phyloP scores from a whole-genome alignment of 441 rosid genomes.

The Brassica hybrid region DNA sequence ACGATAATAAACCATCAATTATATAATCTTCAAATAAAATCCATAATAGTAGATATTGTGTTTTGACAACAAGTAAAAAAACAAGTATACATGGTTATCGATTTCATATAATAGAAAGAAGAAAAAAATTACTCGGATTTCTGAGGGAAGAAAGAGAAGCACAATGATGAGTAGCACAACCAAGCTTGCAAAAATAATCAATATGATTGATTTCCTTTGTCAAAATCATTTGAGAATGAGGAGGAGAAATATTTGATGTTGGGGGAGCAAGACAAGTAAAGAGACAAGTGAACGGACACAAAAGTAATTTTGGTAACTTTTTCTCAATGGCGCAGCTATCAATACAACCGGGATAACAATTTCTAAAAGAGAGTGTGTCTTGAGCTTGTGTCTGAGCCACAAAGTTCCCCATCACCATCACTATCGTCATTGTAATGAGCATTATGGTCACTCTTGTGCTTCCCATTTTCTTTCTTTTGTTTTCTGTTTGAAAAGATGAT shows the following conservation, averaged over 20 bases:
- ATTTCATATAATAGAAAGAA: not conserved
- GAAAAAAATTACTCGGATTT: constrained; percentile 30
- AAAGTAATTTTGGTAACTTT: not conserved
- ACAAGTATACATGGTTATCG: not conserved
- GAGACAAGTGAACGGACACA: constrained; percentile 34
- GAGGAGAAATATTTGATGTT: not conserved
- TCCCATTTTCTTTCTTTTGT: constrained; percentile 18
- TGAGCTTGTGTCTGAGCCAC: constrained; percentile 31
- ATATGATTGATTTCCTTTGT: not conserved
- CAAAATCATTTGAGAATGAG: constrained; percentile 20
- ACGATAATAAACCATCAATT: not conserved
- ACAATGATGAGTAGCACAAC: constrained; percentile 37
- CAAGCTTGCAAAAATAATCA: constrained; percentile 37
- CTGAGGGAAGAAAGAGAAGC: constrained; percentile 15
- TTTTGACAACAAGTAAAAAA: not conserved
- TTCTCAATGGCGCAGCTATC: constrained; percentile 2
- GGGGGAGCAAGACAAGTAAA: not conserved
- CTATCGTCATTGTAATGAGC: constrained; percentile 27
- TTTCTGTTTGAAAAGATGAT: not conserved
- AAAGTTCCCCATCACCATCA: constrained; percentile 19
- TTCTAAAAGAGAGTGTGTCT: constrained; percentile 15
- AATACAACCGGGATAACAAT: not conserved
- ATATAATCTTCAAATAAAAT: not conserved
- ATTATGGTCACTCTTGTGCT: constrained; percentile 12
- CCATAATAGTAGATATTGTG: not conserved